Conservation (phyloP, 495 filamentous ascomycete species). For the Xylaria curta region DNA sequence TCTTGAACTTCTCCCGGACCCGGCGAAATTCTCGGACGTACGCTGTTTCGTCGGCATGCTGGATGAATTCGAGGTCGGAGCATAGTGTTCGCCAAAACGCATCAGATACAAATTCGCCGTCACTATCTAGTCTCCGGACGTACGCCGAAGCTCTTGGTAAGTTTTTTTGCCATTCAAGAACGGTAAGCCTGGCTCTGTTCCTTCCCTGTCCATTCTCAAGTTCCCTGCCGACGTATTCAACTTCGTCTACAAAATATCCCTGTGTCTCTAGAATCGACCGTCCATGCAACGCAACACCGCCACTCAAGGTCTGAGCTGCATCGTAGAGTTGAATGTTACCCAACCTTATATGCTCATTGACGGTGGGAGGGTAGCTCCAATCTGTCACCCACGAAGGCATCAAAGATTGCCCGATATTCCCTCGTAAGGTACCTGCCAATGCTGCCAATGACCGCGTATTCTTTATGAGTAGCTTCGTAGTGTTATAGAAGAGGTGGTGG, state of each 20-base stretch:
- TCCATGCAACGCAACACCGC: conserved; percentile 21
- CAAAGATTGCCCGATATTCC: not conserved
- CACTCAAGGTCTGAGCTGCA: conserved; percentile 9
- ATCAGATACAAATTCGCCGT: not conserved
- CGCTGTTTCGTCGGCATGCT: conserved; percentile 9
- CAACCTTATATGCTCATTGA: conserved; percentile 28
- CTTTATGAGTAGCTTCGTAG: conserved; percentile 20
- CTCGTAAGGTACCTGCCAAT: conserved; percentile 27
- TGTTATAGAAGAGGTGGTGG: conserved; percentile 20
- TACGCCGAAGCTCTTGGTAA: not conserved
- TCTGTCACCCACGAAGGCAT: conserved; percentile 38
- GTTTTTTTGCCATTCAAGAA: conserved; percentile 13
- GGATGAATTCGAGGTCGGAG: conserved; percentile 26
- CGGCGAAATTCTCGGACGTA: conserved; percentile 16
- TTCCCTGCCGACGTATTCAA: conserved; percentile 29
- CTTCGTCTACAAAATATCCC: conserved; percentile 29
- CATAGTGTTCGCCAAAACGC: conserved; percentile 36
- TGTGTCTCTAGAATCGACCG: conserved; percentile 25
- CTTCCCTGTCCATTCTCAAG: conserved; percentile 18
- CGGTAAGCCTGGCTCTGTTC: conserved; percentile 7
- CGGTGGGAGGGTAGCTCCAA: conserved; percentile 29
- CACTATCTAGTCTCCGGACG: not conserved
- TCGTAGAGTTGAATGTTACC: conserved; percentile 26
- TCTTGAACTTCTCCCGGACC: not conserved
- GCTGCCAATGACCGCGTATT: conserved; percentile 28